Percentiles rank a stretch among this genome's conserved stretches.
phyloP scores from a whole-genome alignment of 106 monocot species.

The Agapanthus africanus region DNA sequence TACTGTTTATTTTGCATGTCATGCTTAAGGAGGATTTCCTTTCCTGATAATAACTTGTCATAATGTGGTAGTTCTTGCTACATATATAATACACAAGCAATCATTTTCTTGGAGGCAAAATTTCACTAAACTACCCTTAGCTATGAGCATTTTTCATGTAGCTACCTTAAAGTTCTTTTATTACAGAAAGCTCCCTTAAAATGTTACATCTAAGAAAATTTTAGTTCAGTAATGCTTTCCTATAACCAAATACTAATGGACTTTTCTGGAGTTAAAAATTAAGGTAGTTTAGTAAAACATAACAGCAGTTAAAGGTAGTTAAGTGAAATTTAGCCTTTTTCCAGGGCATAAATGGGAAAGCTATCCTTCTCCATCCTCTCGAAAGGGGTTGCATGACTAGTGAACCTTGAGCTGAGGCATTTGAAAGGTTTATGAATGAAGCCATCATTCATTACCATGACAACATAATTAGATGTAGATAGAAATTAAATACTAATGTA shows the following conservation, averaged over 20 bases:
- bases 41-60: background rate
- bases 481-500: background rate
- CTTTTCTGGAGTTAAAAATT: no score
- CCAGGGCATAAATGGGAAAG: background rate
- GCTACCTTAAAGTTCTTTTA: no score
- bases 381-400: background rate
- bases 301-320: no score
- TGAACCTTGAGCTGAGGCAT: background rate
- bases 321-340: no score
- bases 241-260: no score
- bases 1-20: background rate
- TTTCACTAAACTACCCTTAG: no score
- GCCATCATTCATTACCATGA: background rate
- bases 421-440: background rate
- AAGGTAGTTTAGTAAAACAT: no score
- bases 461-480: no score
- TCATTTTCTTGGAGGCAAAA: background rate
- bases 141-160: no score
- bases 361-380: background rate
- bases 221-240: no score
- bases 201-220: no score
- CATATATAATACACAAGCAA: background rate
- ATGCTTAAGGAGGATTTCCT: background rate
- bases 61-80: background rate
- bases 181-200: no score